These are phyloP conservation scores for Pseudogymnoascus sp. DNA, from an alignment of 2,329 filamentous ascomycete species.

Conservation along the genomic window DNA sequence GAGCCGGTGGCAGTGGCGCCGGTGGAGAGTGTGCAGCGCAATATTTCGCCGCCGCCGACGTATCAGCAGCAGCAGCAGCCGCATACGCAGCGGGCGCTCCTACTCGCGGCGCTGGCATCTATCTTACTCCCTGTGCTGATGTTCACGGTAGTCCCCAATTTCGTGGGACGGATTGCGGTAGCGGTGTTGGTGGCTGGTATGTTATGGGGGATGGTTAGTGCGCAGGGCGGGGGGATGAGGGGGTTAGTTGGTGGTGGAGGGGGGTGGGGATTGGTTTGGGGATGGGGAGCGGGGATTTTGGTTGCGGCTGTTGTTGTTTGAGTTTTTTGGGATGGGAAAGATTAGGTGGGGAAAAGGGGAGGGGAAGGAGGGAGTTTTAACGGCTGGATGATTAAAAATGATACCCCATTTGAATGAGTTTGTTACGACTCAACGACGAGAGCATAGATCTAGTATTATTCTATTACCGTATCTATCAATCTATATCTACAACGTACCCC, in stretches of 20 bases:
- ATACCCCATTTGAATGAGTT: not conserved
- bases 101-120: constrained; percentile 31
- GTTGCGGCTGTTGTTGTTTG: constrained; percentile 22
- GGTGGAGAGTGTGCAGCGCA: not conserved
- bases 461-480: not conserved
- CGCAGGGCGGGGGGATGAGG: constrained; percentile 15
- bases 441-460: not conserved
- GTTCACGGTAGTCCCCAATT: constrained; percentile 50
- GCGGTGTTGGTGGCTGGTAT: constrained; percentile 44
- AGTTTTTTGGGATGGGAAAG: too few relatives aligned
- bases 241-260: constrained; percentile 16
- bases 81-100: constrained; percentile 12
- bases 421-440: not conserved
- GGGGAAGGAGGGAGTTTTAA: not conserved
- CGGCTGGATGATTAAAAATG: not conserved
- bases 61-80: constrained; percentile 23
- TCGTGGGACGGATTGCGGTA: constrained; percentile 50
- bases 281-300: constrained; percentile 22
- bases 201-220: constrained; percentile 29
- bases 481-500: not conserved
- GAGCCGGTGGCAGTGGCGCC: constrained; percentile 9
- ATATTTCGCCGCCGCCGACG: not conserved
- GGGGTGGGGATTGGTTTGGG: constrained; percentile 23
- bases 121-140: constrained; percentile 51
- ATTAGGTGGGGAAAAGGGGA: not conserved